Evolutionary conservation across 1,284 basidiomycete genomes (phyloP).

Genomic region (Ceratobasidium sp.): DNA sequence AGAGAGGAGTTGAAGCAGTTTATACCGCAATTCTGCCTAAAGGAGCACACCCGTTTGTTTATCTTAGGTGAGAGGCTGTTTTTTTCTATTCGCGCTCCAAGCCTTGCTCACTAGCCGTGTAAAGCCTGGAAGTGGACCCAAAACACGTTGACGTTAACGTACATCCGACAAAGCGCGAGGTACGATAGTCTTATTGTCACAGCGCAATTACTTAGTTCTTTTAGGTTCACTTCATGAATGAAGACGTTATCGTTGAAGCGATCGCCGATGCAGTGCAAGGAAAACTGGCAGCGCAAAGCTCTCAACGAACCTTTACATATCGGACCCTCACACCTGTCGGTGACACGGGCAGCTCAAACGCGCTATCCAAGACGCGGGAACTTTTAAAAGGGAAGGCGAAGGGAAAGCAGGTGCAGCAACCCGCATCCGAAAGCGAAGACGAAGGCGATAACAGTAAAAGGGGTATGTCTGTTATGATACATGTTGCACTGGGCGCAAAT

Average conservation of each 20-base stretch:
- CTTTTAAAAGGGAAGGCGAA: conserved; percentile 57
- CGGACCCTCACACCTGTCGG: conserved; percentile 62
- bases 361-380: neutral
- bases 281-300: conserved; percentile 74
- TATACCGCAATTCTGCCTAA: conserved; percentile 93
- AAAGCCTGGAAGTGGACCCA: conserved; percentile 86
- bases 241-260: conserved; percentile 87
- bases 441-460: conserved; percentile 18
- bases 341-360: neutral
- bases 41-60: conserved; percentile 91
- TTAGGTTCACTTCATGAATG: conserved; percentile 90
- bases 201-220: neutral
- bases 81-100: too few relatives aligned
- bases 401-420: neutral
- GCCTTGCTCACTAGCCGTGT: neutral
- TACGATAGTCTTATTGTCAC: conserved; percentile 48
- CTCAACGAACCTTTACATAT: conserved; percentile 80
- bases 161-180: conserved; percentile 96
- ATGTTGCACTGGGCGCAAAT: neutral
- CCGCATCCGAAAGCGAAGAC: conserved; percentile 10
- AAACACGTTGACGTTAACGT: conserved; percentile 96
- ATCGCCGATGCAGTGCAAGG: conserved; percentile 82
- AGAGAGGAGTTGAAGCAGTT: conserved; percentile 87
- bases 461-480: conserved; percentile 16
- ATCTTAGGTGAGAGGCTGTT: conserved; percentile 75